Conservation (phyloP, 1,284 basidiomycete genomes). For the Violaceomyces palustris region DNA sequence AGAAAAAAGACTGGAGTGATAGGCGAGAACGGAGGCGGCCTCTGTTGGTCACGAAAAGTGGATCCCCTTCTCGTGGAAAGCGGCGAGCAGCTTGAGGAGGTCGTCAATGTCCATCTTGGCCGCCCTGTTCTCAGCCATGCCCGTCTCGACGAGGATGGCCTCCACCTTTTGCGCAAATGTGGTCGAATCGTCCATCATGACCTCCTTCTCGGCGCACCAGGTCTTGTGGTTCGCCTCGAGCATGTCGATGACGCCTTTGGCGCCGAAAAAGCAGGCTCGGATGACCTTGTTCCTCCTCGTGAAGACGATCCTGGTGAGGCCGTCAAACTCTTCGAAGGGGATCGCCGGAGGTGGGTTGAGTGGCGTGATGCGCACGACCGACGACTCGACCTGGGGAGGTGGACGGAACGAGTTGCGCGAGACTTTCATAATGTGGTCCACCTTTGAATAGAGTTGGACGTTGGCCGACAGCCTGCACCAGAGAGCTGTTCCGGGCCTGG, state of each 20-base stretch:
- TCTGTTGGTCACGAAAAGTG: constrained; percentile 72
- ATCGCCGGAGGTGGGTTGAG: constrained; percentile 91
- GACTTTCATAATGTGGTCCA: constrained; percentile 95
- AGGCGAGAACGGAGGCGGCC: no score
- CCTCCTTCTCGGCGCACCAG: constrained; percentile 73
- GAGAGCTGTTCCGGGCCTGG: constrained; percentile 73
- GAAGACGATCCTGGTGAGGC: constrained; percentile 83
- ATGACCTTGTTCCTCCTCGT: constrained; percentile 84
- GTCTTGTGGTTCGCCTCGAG: constrained; percentile 89
- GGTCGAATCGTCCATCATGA: constrained; percentile 16
- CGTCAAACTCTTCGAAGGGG: constrained; percentile 96
- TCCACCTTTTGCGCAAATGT: constrained; percentile 62
- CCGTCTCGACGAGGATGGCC: constrained; percentile 66
- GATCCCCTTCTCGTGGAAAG: constrained; percentile 75
- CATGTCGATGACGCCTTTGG: constrained; percentile 90
- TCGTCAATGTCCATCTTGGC: constrained; percentile 81
- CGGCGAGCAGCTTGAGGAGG: constrained; percentile 68
- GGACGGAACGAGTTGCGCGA: constrained; percentile 94
- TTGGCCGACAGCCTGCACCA: constrained; percentile 95
- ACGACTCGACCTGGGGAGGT: constrained; percentile 88
- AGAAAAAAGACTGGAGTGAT: neutral
- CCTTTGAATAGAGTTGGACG: constrained; percentile 90
- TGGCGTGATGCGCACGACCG: constrained; percentile 84
- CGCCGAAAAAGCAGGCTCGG: constrained; percentile 73
- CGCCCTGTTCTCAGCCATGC: constrained; percentile 66